Evolutionary conservation across 495 filamentous ascomycete species (phyloP).

Genomic region (Xylaria acuta): DNA sequence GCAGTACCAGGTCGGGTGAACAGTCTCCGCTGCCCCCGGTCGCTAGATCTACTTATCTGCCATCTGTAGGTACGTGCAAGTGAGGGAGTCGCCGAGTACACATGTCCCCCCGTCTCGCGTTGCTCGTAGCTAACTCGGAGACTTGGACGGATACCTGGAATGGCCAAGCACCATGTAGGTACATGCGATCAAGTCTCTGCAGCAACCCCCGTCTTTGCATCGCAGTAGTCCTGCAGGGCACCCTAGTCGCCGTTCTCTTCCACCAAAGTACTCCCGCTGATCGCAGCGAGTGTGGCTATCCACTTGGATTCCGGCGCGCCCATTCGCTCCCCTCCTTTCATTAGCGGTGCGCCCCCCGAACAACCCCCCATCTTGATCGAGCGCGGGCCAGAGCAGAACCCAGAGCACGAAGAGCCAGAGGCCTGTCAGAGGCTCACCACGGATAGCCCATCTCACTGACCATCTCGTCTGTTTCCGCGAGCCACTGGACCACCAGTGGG

Average conservation of each 20-base stretch:
- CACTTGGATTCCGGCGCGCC: conserved; percentile 1
- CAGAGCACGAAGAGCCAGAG: conserved; percentile 8
- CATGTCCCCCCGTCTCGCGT: not conserved
- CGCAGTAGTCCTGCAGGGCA: conserved; percentile 25
- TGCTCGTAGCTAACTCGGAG: conserved; percentile 13
- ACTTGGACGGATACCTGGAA: conserved; percentile 6
- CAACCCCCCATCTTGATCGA: conserved; percentile 23
- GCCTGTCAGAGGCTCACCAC: conserved; percentile 14
- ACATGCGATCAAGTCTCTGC: conserved; percentile 26
- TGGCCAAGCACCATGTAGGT: conserved; percentile 26
- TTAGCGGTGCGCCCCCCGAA: conserved; percentile 21
- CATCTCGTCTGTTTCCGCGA: conserved; percentile 21
- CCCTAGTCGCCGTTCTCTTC: conserved; percentile 26
- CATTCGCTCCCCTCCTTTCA: conserved; percentile 23
- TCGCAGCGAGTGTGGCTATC: conserved; percentile 16
- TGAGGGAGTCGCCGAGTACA: conserved; percentile 1
- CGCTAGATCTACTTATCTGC: conserved; percentile 1
- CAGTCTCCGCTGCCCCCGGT: conserved; percentile 2
- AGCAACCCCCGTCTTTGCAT: conserved; percentile 27
- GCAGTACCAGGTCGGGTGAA: not conserved
- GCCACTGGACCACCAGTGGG: conserved; percentile 8
- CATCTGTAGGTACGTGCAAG: conserved; percentile 7
- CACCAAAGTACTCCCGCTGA: conserved; percentile 24
- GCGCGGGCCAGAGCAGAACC: no score
- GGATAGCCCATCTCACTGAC: conserved; percentile 16